phyloP scores from a whole-genome alignment of 345 rosid species.

The Rhodomyrtus tomentosa region DNA sequence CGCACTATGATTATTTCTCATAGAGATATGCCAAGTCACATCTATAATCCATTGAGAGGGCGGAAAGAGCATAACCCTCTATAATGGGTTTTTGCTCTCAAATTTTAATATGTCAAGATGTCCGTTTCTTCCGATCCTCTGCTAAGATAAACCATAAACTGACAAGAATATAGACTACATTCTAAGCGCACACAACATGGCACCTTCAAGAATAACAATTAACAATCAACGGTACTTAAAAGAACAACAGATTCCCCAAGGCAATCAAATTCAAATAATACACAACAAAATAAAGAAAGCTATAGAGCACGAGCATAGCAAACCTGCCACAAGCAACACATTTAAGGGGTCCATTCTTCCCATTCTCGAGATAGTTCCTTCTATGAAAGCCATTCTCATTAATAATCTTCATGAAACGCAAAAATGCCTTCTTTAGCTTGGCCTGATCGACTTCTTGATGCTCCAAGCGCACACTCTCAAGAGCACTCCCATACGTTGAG shows the following conservation, averaged over 20 bases:
- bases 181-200: background rate
- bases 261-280: conserved; percentile 3
- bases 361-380: conserved; percentile 69
- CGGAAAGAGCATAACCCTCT: background rate
- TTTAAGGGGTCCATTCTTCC: conserved; percentile 62
- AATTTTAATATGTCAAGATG: background rate
- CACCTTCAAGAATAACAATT: background rate
- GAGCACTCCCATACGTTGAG: conserved; percentile 43
- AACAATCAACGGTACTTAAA: background rate
- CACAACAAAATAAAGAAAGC: background rate
- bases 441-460: conserved; percentile 48
- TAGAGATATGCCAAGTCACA: background rate
- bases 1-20: background rate
- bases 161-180: background rate
- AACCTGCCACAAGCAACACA: conserved; percentile 91
- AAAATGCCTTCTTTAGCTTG: conserved; percentile 56
- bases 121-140: background rate
- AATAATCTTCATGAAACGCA: conserved; percentile 47
- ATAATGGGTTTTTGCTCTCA: background rate
- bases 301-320: conserved; percentile 16
- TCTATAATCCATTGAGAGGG: background rate
- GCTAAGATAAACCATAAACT: background rate
- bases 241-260: background rate
- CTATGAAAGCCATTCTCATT: conserved; percentile 52
- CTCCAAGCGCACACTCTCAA: conserved; percentile 17